Percentiles rank a stretch among this genome's conserved stretches.
Evolutionary conservation across 1,284 basidiomycete species (phyloP).

Genomic region (Paramarasmius palmivorus): DNA sequence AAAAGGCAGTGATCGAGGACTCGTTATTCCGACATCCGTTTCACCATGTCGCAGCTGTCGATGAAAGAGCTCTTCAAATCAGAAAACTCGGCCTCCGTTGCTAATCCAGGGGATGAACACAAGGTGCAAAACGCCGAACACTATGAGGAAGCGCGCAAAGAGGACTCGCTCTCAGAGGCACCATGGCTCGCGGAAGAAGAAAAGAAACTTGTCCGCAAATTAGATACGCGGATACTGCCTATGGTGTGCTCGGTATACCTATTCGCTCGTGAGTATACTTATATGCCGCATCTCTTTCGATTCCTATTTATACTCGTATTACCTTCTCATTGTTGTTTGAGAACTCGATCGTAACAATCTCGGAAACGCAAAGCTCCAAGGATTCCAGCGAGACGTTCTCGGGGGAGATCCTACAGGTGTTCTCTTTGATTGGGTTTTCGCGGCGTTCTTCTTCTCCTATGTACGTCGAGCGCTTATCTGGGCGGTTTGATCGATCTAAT

Average conservation of each 20-base stretch:
- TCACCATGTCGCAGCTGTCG: too few relatives aligned
- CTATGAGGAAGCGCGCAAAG: too few relatives aligned
- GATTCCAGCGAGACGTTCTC: constrained; percentile 61
- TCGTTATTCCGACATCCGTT: too few relatives aligned
- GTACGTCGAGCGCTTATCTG: constrained; percentile 36
- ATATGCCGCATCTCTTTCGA: too few relatives aligned
- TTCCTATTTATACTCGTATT: not conserved
- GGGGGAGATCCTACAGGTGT: constrained; percentile 66
- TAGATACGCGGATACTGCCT: constrained; percentile 69
- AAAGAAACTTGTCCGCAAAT: constrained; percentile 57
- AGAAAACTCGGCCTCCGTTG: too few relatives aligned
- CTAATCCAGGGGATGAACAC: too few relatives aligned
- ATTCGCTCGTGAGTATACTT: constrained; percentile 66
- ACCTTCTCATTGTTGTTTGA: constrained; percentile 25
- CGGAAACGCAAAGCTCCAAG: constrained; percentile 76
- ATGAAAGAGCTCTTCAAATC: too few relatives aligned
- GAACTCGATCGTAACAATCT: constrained; percentile 75
- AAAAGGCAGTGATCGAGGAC: too few relatives aligned
- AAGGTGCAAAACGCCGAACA: too few relatives aligned
- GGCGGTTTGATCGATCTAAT: not conserved
- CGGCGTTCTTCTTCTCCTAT: constrained; percentile 76
- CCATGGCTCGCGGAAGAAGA: constrained; percentile 45
- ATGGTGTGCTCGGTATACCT: constrained; percentile 72
- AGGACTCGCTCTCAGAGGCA: too few relatives aligned
- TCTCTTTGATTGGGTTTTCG: constrained; percentile 74